Evolutionary conservation across 2,329 filamentous ascomycete species (phyloP), one percentile per base, ranked within the genome.

Genomic region (Phyllachora maydis): DNA sequence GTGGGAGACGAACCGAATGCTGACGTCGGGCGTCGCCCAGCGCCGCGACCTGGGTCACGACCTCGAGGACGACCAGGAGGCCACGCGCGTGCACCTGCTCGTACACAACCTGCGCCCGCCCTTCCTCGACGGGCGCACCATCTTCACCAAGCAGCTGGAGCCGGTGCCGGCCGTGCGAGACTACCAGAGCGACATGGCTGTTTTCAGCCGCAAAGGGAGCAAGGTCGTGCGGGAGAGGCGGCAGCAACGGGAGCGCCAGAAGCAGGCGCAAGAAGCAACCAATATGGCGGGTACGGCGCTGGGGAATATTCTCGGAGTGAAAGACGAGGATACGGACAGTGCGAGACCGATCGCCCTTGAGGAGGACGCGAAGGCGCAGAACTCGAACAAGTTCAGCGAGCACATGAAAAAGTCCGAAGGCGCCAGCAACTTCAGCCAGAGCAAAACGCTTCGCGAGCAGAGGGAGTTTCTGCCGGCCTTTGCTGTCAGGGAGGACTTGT

Each of bases 1-100:
- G 0, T 98, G 88, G 88, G 90, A 98, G 48, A 88, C 85, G 10
- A 98, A 98, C 45, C 77, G 88, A 28, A 95, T 98, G 88, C 60
- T 98, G 30, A 88, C 83, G 1, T 93, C 83, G 11, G 85, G 85
- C 27, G 83, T 98, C 11, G 88, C 88, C 11, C 90, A 98, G 46
- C 60, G 85, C 39, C 59, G 81, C 34, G 79, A 88, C 37, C 67
- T 81, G 42, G 71, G 72, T 13, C 78, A 88, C 37, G 81, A 88
- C 40, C 91, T 93, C 38, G 73, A 74, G 24, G 74, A 91, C 32
- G 88, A 98, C 32, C 76, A 93, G 23, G 88, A 98, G 41, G 70
- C 68, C 13, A 91, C 75, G 6, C 64, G 90, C 30, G 68, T 95
- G 9, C 88, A 98, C 52, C 53, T 98, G 18, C 55, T 98, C 6